Evolutionary conservation across 1,139 yeast genomes (phyloP).

Genomic region (Pichia sp.): DNA sequence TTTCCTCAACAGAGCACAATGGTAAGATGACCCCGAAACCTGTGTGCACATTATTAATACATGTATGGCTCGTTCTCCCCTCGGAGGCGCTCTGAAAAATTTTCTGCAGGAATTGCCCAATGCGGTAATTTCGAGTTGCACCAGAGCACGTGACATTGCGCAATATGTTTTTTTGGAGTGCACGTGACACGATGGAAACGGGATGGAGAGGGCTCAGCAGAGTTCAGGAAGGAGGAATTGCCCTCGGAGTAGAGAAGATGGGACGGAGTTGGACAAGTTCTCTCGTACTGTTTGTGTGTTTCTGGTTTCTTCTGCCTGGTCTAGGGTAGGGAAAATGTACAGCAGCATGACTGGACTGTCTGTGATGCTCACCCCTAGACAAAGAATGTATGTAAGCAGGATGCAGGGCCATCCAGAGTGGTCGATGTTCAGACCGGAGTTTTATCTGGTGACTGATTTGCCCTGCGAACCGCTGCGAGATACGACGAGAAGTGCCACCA

Average conservation of each 20-base stretch:
- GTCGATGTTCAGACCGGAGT: not conserved
- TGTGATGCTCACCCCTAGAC: not conserved
- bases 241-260: no score
- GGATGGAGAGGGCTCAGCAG: not conserved
- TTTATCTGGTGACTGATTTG: not conserved
- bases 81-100: not conserved
- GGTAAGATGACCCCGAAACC: not conserved
- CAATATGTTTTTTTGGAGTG: not conserved
- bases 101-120: not conserved
- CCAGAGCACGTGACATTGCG: slow-evolving; percentile 5
- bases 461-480: no score
- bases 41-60: not conserved
- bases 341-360: not conserved
- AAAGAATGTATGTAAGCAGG: not conserved
- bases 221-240: not conserved
- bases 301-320: not conserved
- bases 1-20: not conserved
- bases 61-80: not conserved
- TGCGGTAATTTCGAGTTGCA: not conserved
- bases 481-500: no score
- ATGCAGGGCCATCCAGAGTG: not conserved
- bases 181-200: not conserved
- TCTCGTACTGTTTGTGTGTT: no score
- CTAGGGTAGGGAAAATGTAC: not conserved
- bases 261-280: no score